Evolutionary conservation across 306 rosid genomes (phyloP).

Genomic region (Fragaria nilgerrensis): DNA sequence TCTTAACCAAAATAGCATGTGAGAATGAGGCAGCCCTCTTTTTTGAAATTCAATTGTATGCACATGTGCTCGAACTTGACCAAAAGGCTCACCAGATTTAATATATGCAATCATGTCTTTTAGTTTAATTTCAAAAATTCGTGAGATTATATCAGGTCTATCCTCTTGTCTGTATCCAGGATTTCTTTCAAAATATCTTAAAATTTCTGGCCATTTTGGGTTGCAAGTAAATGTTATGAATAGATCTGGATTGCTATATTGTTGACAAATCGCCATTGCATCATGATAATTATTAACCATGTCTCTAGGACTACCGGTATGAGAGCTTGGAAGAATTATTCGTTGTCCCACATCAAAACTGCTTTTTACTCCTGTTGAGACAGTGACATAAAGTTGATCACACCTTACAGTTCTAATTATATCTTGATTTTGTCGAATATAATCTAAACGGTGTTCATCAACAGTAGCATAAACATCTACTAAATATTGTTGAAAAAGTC

Average conservation of each 20-base stretch:
- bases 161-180: too few relatives aligned
- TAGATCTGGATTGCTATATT: neutral
- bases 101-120: too few relatives aligned
- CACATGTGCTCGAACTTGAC: too few relatives aligned
- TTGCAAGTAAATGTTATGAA: constrained; percentile 3
- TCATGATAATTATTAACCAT: constrained; percentile 6
- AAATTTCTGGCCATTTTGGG: too few relatives aligned
- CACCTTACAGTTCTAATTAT: neutral
- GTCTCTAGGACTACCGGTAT: neutral
- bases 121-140: too few relatives aligned
- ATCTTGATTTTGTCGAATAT: neutral
- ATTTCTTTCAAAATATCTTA: too few relatives aligned
- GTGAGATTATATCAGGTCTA: too few relatives aligned
- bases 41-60: too few relatives aligned
- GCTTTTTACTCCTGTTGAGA: neutral
- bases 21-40: too few relatives aligned
- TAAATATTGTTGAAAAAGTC: neutral
- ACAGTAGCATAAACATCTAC: neutral
- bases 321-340: neutral
- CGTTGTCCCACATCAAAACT: neutral
- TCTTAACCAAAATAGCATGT: too few relatives aligned
- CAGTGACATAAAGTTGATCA: neutral
- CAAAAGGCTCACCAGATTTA: too few relatives aligned
- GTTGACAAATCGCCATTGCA: neutral
- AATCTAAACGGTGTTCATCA: neutral